Evolutionary conservation across 495 filamentous ascomycete species (phyloP).

Genomic region (Hypomontagnella monticulosa): DNA sequence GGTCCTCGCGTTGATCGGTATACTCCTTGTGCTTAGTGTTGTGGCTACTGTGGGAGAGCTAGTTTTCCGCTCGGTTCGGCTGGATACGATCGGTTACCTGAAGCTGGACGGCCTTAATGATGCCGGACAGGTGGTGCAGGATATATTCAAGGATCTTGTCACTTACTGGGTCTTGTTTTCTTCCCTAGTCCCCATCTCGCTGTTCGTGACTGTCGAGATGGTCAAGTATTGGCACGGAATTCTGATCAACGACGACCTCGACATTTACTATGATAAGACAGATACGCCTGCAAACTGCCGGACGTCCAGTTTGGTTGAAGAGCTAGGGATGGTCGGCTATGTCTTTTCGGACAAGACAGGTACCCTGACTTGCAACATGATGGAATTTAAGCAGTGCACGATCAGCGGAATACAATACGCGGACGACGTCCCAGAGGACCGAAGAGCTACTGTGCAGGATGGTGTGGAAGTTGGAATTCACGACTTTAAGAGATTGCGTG

Average conservation of each 20-base stretch:
- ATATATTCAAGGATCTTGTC: constrained; percentile 94
- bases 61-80: constrained; percentile 71
- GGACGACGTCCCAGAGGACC: constrained; percentile 92
- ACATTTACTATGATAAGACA: constrained; percentile 96
- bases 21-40: constrained; percentile 84
- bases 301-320: constrained; percentile 95
- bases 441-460: constrained; percentile 78
- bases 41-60: constrained; percentile 93
- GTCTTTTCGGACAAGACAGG: constrained; percentile 99
- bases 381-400: constrained; percentile 96
- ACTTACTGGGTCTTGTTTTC: constrained; percentile 99
- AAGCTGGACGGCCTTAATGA: constrained; percentile 60
- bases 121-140: constrained; percentile 67
- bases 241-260: constrained; percentile 95
- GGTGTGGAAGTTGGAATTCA: constrained; percentile 82
- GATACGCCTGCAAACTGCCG: constrained; percentile 96
- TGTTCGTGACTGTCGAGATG: constrained; percentile 97
- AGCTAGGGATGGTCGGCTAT: constrained; percentile 97
- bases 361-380: constrained; percentile 98
- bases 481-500: constrained; percentile 79
- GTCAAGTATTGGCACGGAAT: constrained; percentile 99
- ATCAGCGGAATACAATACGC: constrained; percentile 95
- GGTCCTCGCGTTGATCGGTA: constrained; percentile 86
- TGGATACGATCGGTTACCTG: constrained; percentile 73
- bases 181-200: constrained; percentile 93